Evolutionary conservation across 2,329 filamentous ascomycete genomes (phyloP).

Genomic region (Aureobasidium sp.): DNA sequence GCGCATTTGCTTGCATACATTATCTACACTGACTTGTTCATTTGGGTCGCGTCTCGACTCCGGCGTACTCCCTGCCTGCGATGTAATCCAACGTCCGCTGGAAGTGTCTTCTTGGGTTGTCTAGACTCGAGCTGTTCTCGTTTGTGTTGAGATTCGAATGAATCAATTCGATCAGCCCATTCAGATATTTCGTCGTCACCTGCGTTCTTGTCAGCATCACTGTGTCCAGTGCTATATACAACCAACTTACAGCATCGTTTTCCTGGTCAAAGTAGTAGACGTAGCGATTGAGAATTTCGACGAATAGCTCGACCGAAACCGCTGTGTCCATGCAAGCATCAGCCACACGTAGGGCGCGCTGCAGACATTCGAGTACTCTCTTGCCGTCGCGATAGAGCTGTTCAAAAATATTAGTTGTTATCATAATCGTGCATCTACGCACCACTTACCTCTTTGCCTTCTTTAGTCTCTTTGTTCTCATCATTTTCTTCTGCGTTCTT

Average conservation of each 20-base stretch:
- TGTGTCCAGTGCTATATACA: background rate
- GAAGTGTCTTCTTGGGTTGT: constrained; percentile 90
- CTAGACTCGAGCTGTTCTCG: constrained; percentile 73
- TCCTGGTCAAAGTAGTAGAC: constrained; percentile 99
- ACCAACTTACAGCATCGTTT: constrained; percentile 71
- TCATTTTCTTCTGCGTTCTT: constrained; percentile 65
- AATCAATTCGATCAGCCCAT: constrained; percentile 95
- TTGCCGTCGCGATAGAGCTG: constrained; percentile 96
- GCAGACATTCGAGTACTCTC: constrained; percentile 89
- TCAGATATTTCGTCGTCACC: constrained; percentile 95
- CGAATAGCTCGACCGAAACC: constrained; percentile 94
- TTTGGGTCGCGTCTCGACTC: constrained; percentile 66
- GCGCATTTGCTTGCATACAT: constrained; percentile 3
- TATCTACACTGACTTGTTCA: constrained; percentile 14
- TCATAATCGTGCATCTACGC: background rate
- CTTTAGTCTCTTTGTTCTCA: constrained; percentile 26
- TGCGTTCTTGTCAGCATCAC: constrained; percentile 25
- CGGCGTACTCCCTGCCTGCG: constrained; percentile 82
- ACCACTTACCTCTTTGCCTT: constrained; percentile 14
- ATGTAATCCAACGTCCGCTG: constrained; percentile 93
- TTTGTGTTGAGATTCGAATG: constrained; percentile 90
- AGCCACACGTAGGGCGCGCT: constrained; percentile 88
- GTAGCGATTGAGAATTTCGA: constrained; percentile 96
- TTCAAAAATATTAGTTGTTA: background rate
- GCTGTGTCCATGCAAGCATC: constrained; percentile 99